Evolutionary conservation across 495 filamentous ascomycete species (phyloP).

Genomic region (Niebla homalea): DNA sequence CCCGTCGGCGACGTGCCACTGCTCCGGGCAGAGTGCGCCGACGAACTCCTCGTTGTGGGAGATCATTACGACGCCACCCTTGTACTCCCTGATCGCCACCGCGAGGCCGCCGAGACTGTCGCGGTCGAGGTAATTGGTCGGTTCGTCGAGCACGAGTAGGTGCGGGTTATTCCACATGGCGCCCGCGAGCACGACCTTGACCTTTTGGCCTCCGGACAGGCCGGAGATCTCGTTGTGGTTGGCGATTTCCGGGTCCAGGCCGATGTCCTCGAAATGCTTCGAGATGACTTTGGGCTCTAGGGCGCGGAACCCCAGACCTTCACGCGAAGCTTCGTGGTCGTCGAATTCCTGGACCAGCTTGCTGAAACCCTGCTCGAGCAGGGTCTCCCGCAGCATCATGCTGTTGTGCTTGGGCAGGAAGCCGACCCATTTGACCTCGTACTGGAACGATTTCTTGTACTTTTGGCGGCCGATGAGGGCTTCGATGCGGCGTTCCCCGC

Average conservation of each 20-base stretch:
- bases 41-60: constrained; percentile 99
- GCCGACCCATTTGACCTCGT: constrained; percentile 89
- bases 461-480: constrained; percentile 91
- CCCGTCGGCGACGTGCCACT: constrained; percentile 86
- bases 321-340: constrained; percentile 92
- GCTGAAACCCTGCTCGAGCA: constrained; percentile 69
- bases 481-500: constrained; percentile 68
- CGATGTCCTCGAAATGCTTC: constrained; percentile 96
- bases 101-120: constrained; percentile 92
- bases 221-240: constrained; percentile 98
- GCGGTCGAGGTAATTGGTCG: constrained; percentile 97
- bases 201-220: constrained; percentile 96
- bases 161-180: constrained; percentile 99
- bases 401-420: constrained; percentile 87
- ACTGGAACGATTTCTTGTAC: constrained; percentile 98
- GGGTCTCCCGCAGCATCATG: constrained; percentile 84
- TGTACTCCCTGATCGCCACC: constrained; percentile 93
- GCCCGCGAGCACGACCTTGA: constrained; percentile 96
- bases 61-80: constrained; percentile 96
- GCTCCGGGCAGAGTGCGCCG: constrained; percentile 82
- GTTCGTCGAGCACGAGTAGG: constrained; percentile 93
- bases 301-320: constrained; percentile 89
- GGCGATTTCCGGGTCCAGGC: constrained; percentile 91
- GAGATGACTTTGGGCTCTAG: constrained; percentile 86
- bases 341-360: constrained; percentile 97